Evolutionary conservation across 225 moss, liverwort and hornwort species (phyloP), one percentile per base, ranked within the genome.

Genomic region (Sphagnum contortum): DNA sequence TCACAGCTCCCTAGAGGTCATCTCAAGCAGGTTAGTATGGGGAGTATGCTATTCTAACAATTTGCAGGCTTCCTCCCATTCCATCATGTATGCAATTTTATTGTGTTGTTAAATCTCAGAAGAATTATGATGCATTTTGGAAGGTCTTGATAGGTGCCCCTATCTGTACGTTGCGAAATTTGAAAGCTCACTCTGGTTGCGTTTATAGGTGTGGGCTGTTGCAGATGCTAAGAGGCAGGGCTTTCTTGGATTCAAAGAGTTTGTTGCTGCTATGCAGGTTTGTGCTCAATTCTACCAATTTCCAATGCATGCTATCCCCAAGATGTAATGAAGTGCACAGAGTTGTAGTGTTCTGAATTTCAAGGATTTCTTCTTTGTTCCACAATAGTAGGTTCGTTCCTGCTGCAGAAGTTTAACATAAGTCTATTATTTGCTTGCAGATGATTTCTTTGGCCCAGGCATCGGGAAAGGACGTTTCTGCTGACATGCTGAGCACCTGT

Each of bases 201-300:
- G 29, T 29, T 29, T 29, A 29, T 69, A 95, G 91, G 94, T 96
- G 48, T 96, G 92, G 96, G 78, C 90, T 49, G 90, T 92, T 55
- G 90, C 96, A 64, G 96, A 96, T 74, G 81, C 84, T 2, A 96
- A 80, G 76, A 79, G 96, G 50, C 92, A 96, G 67, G 96, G 96
- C 3, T 96, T 88, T 73, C 90, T 96, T 44, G 96, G 96, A 13
- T 96, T 92, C 76, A 92, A 83, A 68, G 96, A 96, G 70, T 96
- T 96, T 60, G 81, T 96, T 13, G 88, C 90, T 45, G 90, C 92
- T 49, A 92, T 96, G 96, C 92, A 95, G 91, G 94, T 87, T 57
- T 69, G 81, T 75, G 1, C 1, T 7, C 11, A 6, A 7, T 44
- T 3, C 5, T 5, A 2, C 58, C 9, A 29, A 29, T 29, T 29